A percentile compares a stretch with the other conserved stretches of the same genome.
These are phyloP conservation scores for Microbotryum scabiosae DNA, from an alignment of 1,284 basidiomycete genomes.

Conservation along the genomic window DNA sequence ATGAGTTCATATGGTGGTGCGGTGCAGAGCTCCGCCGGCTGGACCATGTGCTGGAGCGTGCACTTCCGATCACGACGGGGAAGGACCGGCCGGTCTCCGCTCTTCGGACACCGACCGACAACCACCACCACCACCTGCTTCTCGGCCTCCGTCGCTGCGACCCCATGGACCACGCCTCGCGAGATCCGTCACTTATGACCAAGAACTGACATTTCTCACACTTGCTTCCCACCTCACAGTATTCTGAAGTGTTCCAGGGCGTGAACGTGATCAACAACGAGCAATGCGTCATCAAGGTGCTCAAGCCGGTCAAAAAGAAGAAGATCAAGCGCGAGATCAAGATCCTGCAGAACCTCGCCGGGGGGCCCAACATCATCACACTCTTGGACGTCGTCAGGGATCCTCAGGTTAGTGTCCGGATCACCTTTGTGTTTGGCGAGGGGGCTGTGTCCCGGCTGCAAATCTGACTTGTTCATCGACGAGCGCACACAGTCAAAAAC, in stretches of 20 bases:
- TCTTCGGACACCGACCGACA: no score
- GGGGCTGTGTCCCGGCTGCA: no score
- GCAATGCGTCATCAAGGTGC: constrained; percentile 96
- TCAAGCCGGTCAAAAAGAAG: constrained; percentile 99
- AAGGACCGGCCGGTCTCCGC: no score
- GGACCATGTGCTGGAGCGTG: no score
- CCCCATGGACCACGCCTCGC: no score
- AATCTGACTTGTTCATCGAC: constrained; percentile 55
- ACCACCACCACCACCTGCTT: no score
- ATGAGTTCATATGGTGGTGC: no score
- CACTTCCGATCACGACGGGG: no score
- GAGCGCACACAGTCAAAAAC: constrained; percentile 82
- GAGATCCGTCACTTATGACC: no score
- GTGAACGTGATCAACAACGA: constrained; percentile 86
- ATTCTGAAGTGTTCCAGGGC: constrained; percentile 96
- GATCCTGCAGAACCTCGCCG: constrained; percentile 92
- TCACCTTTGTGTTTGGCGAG: no score
- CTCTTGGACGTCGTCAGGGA: constrained; percentile 94
- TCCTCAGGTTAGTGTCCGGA: constrained; percentile 41
- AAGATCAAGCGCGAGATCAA: constrained; percentile 99
- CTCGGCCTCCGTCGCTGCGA: neutral
- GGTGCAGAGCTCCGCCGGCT: no score
- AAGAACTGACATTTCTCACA: neutral
- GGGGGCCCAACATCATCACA: constrained; percentile 78
- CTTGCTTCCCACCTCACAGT: constrained; percentile 38